Base-by-base conservation (phyloP, 108 stramenopile genomes). In the Epithemia pelagica region DNA sequence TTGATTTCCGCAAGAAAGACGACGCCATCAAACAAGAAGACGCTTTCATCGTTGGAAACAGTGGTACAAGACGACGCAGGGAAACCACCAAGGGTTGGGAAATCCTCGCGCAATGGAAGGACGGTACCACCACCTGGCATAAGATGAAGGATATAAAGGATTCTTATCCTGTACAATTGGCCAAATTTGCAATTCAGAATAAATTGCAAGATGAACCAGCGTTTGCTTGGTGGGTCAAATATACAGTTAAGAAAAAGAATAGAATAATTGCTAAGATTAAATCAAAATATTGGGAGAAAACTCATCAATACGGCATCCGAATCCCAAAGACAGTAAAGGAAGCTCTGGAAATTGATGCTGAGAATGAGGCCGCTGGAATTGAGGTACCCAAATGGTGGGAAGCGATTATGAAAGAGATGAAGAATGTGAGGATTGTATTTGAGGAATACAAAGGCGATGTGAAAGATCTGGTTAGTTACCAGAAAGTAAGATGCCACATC, bases 251-350 rank as follows among this genome's bases (percentile, higher is more conserved):
- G 37, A 5, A 46, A 46, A 46, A 15, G 15, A 46, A 46, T 15
- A 46, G 37, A 15, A 46, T 46, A 10, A 15, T 46, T 46, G 57
- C 57, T 18, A 58, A 26, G 8, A 8, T 58, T 15, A 46, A 46
- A 46, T 10, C 10, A 15, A 46, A 15, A 15, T 46, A 46, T 15
- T 15, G 15, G 5, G 15, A 21, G 8, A 28, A 33, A 7, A 74
- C n/a, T 0, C 58, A 32, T 32, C 62, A 66, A 2, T 52, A 54
- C 23, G 72, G 67, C 3, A 62, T 69, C 26, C 59, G 69, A 30
- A 1, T 65, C 1, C 74, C 74, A 20, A 72, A 70, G 64, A 64
- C 59, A 21, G 66, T 72, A 2, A 46, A 69, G 22, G 70, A 79
- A 23, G 74, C 78, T 19, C 15, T 31, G 1, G 55, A 63, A 33